These are phyloP conservation scores for Aspergillus ellipticus DNA, from an alignment of 495 filamentous ascomycete genomes.

Conservation along the genomic window DNA sequence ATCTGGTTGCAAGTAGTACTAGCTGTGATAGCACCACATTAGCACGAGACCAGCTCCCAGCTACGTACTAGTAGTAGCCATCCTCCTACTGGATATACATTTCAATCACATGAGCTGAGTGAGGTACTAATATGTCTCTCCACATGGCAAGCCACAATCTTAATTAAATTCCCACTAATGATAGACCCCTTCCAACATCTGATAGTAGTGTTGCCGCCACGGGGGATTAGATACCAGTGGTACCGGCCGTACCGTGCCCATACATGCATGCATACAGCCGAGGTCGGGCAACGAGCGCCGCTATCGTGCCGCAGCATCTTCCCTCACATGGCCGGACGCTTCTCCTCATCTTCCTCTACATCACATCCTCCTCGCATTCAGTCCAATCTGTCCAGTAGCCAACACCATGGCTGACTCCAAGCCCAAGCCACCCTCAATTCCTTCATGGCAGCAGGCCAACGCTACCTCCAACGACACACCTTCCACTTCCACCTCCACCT, in stretches of 20 bases:
- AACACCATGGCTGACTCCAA: constrained; percentile 38
- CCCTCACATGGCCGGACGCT: constrained; percentile 4
- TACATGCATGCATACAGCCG: constrained; percentile 24
- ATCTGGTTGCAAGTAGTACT: no score
- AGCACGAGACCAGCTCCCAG: no score
- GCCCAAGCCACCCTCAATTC: constrained; percentile 38
- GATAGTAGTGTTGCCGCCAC: no score
- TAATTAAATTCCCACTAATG: no score
- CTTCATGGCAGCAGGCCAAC: constrained; percentile 43
- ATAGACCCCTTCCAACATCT: no score
- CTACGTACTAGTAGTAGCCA: no score
- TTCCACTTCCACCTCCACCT: constrained; percentile 16
- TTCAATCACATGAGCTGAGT: no score
- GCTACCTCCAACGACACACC: constrained; percentile 13
- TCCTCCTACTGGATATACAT: no score
- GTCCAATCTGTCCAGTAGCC: background rate
- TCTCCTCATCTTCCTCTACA: constrained; percentile 2
- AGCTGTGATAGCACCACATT: no score
- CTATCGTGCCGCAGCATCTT: background rate
- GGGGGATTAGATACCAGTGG: background rate
- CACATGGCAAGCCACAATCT: no score
- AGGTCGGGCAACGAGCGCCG: constrained; percentile 16
- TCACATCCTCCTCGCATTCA: background rate
- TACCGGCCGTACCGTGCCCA: background rate
- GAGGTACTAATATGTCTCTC: no score